Percentiles rank a stretch among this genome's conserved stretches.
Conservation (phyloP, 2,329 filamentous ascomycete species). For the Paecilomyces niveus region DNA sequence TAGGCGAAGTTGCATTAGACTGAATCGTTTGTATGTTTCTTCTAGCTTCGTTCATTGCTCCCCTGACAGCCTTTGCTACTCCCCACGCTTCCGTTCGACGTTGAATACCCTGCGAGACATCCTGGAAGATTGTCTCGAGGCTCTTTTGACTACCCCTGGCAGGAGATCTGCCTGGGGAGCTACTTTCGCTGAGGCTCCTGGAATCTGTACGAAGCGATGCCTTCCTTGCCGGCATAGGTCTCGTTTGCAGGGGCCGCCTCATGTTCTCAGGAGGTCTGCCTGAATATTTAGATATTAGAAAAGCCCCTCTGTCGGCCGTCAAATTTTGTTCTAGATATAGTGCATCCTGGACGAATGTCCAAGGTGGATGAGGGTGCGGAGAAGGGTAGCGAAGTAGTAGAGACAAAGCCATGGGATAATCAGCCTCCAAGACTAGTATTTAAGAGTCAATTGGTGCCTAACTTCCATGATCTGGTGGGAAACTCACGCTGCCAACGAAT, state of each 20-base stretch:
- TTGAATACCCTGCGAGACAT: slow-evolving; percentile 42
- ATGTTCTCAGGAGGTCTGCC: slow-evolving; percentile 33
- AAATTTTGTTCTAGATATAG: slow-evolving; percentile 45
- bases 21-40: slow-evolving; percentile 42
- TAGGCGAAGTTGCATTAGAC: slow-evolving; percentile 26
- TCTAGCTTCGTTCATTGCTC: slow-evolving; percentile 40
- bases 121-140: slow-evolving; percentile 40
- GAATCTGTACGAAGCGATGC: slow-evolving; percentile 22
- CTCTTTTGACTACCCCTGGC: slow-evolving; percentile 32
- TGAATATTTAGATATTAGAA: slow-evolving; percentile 41
- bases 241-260: slow-evolving; percentile 16
- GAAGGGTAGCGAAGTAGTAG: slow-evolving; percentile 77
- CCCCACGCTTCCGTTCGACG: slow-evolving; percentile 43
- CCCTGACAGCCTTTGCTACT: slow-evolving; percentile 42
- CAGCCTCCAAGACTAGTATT: slow-evolving; percentile 55
- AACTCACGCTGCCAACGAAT: slow-evolving; percentile 79
- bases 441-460: background rate
- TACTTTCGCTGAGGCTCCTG: slow-evolving; percentile 19
- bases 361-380: slow-evolving; percentile 58
- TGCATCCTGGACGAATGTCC: slow-evolving; percentile 80
- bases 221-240: slow-evolving; percentile 10
- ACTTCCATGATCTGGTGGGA: background rate
- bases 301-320: slow-evolving; percentile 35
- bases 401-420: slow-evolving; percentile 79
- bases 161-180: slow-evolving; percentile 30